Base-by-base conservation (phyloP, 108 stramenopile genomes). In the Cyclotella cryptica region DNA sequence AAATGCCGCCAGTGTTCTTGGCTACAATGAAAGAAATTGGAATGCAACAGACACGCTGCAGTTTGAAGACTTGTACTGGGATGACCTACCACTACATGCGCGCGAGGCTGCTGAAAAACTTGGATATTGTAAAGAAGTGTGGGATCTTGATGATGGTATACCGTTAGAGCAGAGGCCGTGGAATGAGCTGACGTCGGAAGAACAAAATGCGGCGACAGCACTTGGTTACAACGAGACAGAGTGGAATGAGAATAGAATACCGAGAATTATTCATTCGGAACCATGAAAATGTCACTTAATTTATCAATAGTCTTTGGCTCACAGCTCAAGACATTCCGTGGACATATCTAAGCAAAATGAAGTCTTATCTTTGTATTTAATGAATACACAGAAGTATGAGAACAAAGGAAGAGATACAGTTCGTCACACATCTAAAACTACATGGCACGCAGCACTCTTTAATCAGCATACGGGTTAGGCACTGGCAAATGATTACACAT, bases 221-320 rank as follows among this genome's bases (percentile, higher is more conserved):
- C 72, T 74, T 18, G 72, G 72, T n/a, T 74, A 74, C n/a, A 60
- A 62, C 46, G 64, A 66, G 21, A 27, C 0, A 29, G 9, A 13
- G 45, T 66, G 64, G 64, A 66, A 66, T 27, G 64, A 61, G 29
- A 61, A 39, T 61, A 58, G 29, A 39, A 61, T 61, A 3, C 60
- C 60, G 0, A 30, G 35, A 13, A 61, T 3, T 67, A 17, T 47
- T 11, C 14, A 12, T 80, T 40, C 73, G 10, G 54, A 80, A 74
- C 63, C 73, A 62, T 51, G 59, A 71, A 15, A 44, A 71, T 27
- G 65, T 42, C 21, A 12, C 42, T 28, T 35, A 35, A 35, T 2
- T 35, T 35, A 35, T 35, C 4, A 2, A 35, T 35, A 6, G 35
- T 35, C 35, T 35, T 35, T 2, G 2, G 35, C 6, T 6, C 2